Base-by-base conservation (phyloP, 768 basidiomycete species). In the Trametes maxima region DNA sequence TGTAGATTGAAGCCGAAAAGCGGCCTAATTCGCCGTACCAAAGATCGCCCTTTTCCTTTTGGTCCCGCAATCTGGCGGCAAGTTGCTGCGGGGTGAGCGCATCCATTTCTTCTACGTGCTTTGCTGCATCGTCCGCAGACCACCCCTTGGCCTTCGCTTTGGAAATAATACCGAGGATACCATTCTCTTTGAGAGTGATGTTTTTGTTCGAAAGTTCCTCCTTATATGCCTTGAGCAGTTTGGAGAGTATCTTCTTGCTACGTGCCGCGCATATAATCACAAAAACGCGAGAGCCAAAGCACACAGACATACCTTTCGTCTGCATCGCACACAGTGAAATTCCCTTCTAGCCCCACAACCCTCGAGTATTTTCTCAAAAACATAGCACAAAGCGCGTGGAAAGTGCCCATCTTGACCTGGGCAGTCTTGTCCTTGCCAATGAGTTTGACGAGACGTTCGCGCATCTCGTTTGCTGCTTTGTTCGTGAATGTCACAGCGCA, bases 381-480 rank as follows among this genome's bases (percentile, higher is more conserved):
- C 50, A 77, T 76, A 0, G 86, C 89, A 68, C 91, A 93, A 0
- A 90, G 75, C 0, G 89, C 82, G 69, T 93, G 91, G 66, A 92
- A 93, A 0, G 91, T 93, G 6, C 91, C 91, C 86, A 84, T 77
- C 64, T 78, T 79, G 22, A 95, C 77, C 40, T 79, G 74, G 12
- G 76, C 73, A 0, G 86, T 87, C 2, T 68, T 69, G 25, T 81
- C 72, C 40, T 83, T 80, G 4, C 92, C 93, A 37, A 96, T 79
- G 3, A 94, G 74, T 61, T 81, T 83, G 19, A 75, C 74, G 33
- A 96, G 76, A 3, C 94, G 80, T 52, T 84, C 79, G 54, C 83
- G 80, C 92, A 95, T 94, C 76, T 95, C 94, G 61, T 85, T 88
- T 1, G 93, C 92, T 16, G 93, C 92, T 73, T 93, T 93, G 76